Base-by-base conservation (phyloP, 2,329 filamentous ascomycete genomes). In the Colletotrichum spaethianum region DNA sequence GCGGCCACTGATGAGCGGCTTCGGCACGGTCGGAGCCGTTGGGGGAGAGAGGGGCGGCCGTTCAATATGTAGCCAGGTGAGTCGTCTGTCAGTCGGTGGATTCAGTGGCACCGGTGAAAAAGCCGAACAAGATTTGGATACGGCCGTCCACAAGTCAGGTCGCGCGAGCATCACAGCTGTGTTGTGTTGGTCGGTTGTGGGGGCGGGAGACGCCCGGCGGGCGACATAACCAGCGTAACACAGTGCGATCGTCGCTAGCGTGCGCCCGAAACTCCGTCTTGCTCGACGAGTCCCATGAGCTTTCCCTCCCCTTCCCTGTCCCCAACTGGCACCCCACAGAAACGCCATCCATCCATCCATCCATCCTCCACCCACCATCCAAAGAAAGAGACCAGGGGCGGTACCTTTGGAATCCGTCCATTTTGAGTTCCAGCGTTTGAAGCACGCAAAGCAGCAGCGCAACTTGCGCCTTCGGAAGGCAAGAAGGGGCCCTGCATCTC, bases 391-490 rank as follows among this genome's bases (percentile, higher is more conserved):
- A 8, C 33, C 7, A 14, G n/a, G 33, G 20, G 20, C 3, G 50
- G 52, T 14, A 55, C 52, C 9, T 33, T 36, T 14, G 9, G 9
- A 55, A 11, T n/a, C 28, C 20, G 53, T 31, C 26, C 26, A 12
- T 57, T 60, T 60, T 31, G 14, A 46, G 56, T 60, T 60, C 56
- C 56, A 20, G 20, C 42, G 56, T 40, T 44, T 69, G 60, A 69
- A 69, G 66, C 66, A 63, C 65, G 65, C 57, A 63, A 56, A 68
- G 65, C 59, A 63, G 55, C 63, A 61, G 40, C 42, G 42, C 20
- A 20, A 46, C 20, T 46, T 46, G 42, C 42, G n/a, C 26, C 56
- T 18, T 55, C 50, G 26, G 50, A 8, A 7, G 44, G 31, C n/a
- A 53, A 8, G 23, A n/a, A 53, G 16, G 50, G 52, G 55, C 52